Evolutionary conservation across 2,329 filamentous ascomycete species (phyloP).

Genomic region (Colletotrichum viniferum): DNA sequence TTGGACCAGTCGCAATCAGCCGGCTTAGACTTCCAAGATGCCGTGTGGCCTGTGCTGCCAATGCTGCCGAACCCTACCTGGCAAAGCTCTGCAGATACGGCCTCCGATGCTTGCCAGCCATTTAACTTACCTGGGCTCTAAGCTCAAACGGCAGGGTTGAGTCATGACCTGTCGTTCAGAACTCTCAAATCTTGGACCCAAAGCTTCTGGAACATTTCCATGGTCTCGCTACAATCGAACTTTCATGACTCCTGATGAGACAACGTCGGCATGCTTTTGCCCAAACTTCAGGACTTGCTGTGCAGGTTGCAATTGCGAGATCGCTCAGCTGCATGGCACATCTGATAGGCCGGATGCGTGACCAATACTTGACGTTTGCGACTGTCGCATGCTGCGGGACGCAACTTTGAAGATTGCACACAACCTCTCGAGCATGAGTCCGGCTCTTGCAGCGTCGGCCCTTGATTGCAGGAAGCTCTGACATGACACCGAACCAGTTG

Average conservation of each 20-base stretch:
- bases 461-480: background rate
- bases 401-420: background rate
- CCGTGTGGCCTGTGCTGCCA: slow-evolving; percentile 9
- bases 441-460: background rate
- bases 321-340: background rate
- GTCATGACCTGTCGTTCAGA: slow-evolving; percentile 16
- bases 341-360: background rate
- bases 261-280: background rate
- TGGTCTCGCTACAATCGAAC: background rate
- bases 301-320: background rate
- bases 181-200: background rate
- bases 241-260: background rate
- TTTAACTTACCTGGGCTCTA: background rate
- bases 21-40: slow-evolving; percentile 14
- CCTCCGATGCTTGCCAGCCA: background rate
- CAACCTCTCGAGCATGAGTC: background rate
- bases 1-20: slow-evolving; percentile 17
- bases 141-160: slow-evolving; percentile 16
- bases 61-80: background rate
- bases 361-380: background rate
- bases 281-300: background rate
- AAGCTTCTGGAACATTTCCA: slow-evolving; percentile 17
- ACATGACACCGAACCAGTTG: background rate
- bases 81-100: background rate
- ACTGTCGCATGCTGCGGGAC: background rate